Evolutionary conservation across 2,329 filamentous ascomycete species (phyloP), one percentile per base, ranked within the genome.

Genomic region (Kalaharituber pfeilii): DNA sequence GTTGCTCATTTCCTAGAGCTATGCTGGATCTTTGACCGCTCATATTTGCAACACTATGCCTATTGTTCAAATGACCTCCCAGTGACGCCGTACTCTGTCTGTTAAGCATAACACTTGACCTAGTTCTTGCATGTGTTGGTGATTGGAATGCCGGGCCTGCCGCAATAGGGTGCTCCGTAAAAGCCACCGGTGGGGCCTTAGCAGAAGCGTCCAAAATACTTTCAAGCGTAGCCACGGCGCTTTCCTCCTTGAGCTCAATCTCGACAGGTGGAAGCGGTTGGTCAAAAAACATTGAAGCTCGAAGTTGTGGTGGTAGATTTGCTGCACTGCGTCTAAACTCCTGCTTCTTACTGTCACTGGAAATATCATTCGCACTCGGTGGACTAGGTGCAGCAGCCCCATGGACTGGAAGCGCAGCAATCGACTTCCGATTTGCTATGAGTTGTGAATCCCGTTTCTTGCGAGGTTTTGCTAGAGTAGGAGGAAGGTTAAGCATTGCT

Each of bases 251-350:
- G 53, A 81, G 65, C 60, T 81, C 73, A 22, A 81, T 71, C 11
- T 71, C 67, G 4, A 74, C 70, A 1, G 68, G 62, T 1, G 70
- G 65, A 2, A 77, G 72, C 0, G 82, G 82, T 3, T 72, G 71
- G 55, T 96, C 88, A 64, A 96, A 96, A 69, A 86, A 96, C 26
- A 84, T 79, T 63, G 82, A 94, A n/a, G 91, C 91, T 57, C 89
- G 79, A 30, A 96, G 74, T 62, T 94, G 86, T 0, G 89, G 79
- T 2, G 89, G 87, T 13, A 95, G 67, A 50, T 75, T 74, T 15
- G 74, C 72, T 18, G 77, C 60, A 62, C 53, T 67, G 67, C 68
- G 71, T 22, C 69, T 67, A 1, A 62, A 50, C 24, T 67, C 65
- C 30, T 42, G 13, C 29, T 55, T 47, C 47, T 50, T 50, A 13